These are phyloP conservation scores for Pseudogymnoascus pannorum DNA, from an alignment of 2,329 filamentous ascomycete genomes.

Conservation along the genomic window DNA sequence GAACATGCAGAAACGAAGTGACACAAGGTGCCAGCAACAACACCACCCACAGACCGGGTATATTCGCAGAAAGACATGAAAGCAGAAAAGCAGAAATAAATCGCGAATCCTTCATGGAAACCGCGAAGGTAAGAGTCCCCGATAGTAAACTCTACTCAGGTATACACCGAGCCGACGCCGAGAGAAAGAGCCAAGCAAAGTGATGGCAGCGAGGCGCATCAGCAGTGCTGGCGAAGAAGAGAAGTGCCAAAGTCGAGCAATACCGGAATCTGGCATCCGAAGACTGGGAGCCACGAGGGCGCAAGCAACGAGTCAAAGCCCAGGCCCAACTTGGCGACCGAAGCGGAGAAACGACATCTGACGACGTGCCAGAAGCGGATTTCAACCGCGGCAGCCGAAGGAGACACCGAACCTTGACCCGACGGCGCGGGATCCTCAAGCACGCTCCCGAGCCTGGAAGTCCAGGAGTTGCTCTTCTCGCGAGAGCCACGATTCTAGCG, in stretches of 20 bases:
- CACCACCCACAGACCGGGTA: neutral
- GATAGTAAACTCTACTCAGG: neutral
- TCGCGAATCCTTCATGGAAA: neutral
- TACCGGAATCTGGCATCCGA: neutral
- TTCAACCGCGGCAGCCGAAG: neutral
- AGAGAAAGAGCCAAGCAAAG: neutral
- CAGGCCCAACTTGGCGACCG: neutral
- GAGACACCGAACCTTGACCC: neutral
- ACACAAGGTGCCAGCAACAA: neutral
- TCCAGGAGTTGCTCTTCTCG: neutral
- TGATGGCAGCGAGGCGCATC: neutral
- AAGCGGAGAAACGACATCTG: neutral
- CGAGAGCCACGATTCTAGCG: neutral
- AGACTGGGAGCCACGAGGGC: neutral
- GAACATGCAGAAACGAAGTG: neutral
- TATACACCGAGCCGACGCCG: neutral
- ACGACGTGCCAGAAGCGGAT: slow-evolving; percentile 1
- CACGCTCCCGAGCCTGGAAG: neutral
- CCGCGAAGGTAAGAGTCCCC: no score
- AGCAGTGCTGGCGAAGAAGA: neutral
- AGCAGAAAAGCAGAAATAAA: neutral
- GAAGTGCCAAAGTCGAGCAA: neutral
- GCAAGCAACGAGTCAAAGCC: slow-evolving; percentile 2
- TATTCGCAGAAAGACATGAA: neutral
- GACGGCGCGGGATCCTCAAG: neutral